These are phyloP conservation scores for Suillus lakei DNA, from an alignment of 768 basidiomycete genomes.

Conservation along the genomic window DNA sequence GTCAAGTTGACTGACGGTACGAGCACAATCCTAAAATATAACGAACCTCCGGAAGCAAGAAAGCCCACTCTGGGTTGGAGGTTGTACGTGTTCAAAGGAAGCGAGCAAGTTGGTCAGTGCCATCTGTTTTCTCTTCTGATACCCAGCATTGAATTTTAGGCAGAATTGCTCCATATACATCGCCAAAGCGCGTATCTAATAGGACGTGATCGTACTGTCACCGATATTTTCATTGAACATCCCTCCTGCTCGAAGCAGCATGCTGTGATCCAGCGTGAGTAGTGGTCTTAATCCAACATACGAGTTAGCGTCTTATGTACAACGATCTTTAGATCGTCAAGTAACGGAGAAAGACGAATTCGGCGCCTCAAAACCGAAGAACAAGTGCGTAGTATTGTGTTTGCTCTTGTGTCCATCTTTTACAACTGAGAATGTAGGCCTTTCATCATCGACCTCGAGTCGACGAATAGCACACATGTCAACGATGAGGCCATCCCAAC, in stretches of 20 bases:
- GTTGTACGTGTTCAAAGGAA: constrained; percentile 96
- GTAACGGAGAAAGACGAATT: constrained; percentile 88
- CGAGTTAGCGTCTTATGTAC: constrained; percentile 10
- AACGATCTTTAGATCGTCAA: constrained; percentile 64
- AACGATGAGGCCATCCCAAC: constrained; percentile 86
- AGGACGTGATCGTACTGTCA: constrained; percentile 86
- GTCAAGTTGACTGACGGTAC: constrained; percentile 77
- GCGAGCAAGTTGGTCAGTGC: constrained; percentile 85
- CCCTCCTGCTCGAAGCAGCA: constrained; percentile 99
- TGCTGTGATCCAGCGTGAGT: constrained; percentile 90
- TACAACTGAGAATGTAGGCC: constrained; percentile 58
- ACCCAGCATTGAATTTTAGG: constrained; percentile 6
- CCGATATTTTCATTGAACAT: constrained; percentile 89
- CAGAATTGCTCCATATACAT: constrained; percentile 91
- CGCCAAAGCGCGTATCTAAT: constrained; percentile 94
- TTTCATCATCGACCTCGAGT: constrained; percentile 96
- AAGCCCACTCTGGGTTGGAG: constrained; percentile 92
- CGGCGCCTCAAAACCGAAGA: constrained; percentile 72
- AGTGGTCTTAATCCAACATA: constrained; percentile 8
- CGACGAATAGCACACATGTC: constrained; percentile 95
- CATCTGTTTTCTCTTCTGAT: neutral
- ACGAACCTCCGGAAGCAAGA: constrained; percentile 97
- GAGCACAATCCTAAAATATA: constrained; percentile 90
- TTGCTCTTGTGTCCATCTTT: constrained; percentile 10
- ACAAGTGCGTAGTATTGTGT: constrained; percentile 67